phyloP scores from a whole-genome alignment of 1,284 basidiomycete genomes.

The Puccinia coronata region DNA sequence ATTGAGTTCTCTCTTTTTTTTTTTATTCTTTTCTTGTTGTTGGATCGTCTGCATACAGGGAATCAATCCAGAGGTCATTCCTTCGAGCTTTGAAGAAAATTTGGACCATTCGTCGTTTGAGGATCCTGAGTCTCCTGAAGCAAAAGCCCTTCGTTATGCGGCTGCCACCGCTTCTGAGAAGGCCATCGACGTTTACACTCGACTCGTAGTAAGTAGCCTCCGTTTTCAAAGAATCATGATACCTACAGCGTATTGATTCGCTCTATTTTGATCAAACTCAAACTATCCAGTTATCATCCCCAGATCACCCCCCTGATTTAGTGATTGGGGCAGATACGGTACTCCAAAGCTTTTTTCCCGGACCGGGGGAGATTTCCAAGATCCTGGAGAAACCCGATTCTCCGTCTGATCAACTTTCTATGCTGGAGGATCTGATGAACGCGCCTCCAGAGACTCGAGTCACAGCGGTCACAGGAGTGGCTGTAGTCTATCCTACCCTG shows the following conservation, averaged over 20 bases:
- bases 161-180: conserved; percentile 49
- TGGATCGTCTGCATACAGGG: conserved; percentile 21
- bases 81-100: conserved; percentile 30
- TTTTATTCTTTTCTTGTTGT: neutral
- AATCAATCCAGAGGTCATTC: conserved; percentile 33
- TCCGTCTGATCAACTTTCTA: conserved; percentile 46
- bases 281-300: conserved; percentile 51
- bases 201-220: conserved; percentile 51
- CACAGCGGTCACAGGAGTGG: conserved; percentile 10
- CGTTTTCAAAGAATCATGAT: no score
- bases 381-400: conserved; percentile 53
- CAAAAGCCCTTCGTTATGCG: conserved; percentile 52
- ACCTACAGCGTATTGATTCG: no score
- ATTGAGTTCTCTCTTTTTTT: no score
- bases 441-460: conserved; percentile 3
- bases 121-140: conserved; percentile 50
- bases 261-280: conserved; percentile 24
- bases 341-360: conserved; percentile 54
- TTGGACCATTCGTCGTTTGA: conserved; percentile 22
- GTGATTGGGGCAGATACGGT: conserved; percentile 54
- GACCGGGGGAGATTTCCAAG: conserved; percentile 52
- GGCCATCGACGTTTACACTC: conserved; percentile 54
- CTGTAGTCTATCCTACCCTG: conserved; percentile 37
- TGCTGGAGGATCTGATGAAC: conserved; percentile 47
- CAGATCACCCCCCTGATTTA: conserved; percentile 53